Evolutionary conservation across 495 filamentous ascomycete species (phyloP), one percentile per base, ranked within the genome.

Genomic region (Talaromyces borbonicus): DNA sequence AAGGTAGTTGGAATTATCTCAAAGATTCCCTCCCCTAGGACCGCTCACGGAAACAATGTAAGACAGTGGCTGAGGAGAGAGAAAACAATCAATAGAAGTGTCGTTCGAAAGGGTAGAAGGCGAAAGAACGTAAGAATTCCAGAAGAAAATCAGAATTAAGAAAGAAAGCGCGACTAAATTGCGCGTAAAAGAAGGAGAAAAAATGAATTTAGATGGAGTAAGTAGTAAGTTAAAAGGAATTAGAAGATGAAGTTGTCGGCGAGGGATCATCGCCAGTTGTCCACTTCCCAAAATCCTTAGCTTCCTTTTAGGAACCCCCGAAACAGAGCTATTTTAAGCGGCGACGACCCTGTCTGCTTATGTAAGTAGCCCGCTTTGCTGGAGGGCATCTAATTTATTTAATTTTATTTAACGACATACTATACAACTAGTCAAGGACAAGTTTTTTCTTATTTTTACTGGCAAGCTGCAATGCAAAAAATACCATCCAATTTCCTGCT

Each of bases 201-300:
- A 22, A 38, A 11, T 20, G 22, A 38, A 20, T 7, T 16, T 16
- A 38, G 35, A 36, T 14, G 19, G 19, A 18, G 16, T 20, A n/a
- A 12, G 35, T 31, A 44, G 15, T 14, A 30, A 44, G 25, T 22
- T 30, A 29, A 12, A 43, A 30, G 14, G 8, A 27, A 18, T 19
- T 37, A 12, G 24, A 43, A 27, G 40, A 27, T n/a, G 9, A 41
- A 37, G 56, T 32, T 54, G 52, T 19, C n/a, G n/a, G n/a, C n/a
- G n/a, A n/a, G n/a, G n/a, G 35, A 38, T 41, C 38, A 14, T 25
- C 20, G 23, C 38, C 12, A 41, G 38, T 41, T 41, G 38, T 41
- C 38, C 38, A 41, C 38, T 41, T 41, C 38, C 35, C 35, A 26
- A 26, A 23, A 26, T 14, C 38, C 38, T 41, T 41, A 26, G 20